Evolutionary conservation across 805 yeast species (phyloP).

Genomic region (Wickerhamiella siamensis): DNA sequence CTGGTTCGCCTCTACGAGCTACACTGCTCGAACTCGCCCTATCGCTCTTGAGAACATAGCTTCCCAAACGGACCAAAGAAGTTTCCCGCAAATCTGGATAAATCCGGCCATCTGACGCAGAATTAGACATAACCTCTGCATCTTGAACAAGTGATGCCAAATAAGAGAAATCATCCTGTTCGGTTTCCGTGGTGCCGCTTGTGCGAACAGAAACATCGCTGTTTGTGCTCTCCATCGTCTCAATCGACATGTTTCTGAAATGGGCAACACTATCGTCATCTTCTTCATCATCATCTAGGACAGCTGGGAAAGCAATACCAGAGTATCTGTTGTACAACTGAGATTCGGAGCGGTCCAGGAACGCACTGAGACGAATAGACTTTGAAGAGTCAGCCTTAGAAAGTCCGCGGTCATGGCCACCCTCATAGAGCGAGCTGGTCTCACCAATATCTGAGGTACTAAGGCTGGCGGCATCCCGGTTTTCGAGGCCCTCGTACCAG

Average conservation of each 20-base stretch:
- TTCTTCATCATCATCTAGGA: neutral
- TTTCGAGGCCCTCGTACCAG: constrained; percentile 20
- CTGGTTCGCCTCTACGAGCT: constrained; percentile 2
- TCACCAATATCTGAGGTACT: constrained; percentile 10
- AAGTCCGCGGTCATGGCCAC: neutral
- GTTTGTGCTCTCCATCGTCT: neutral
- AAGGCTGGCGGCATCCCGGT: constrained; percentile 17
- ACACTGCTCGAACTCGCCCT: constrained; percentile 1
- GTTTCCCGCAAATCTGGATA: constrained; percentile 24
- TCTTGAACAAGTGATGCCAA: constrained; percentile 24
- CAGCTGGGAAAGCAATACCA: constrained; percentile 15
- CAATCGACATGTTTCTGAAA: neutral
- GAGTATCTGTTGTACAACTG: constrained; percentile 16
- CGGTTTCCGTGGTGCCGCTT: constrained; percentile 10
- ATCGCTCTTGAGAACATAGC: constrained; percentile 14
- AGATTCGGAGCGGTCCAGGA: constrained; percentile 14
- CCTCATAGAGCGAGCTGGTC: neutral
- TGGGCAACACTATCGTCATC: neutral
- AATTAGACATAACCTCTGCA: constrained; percentile 9
- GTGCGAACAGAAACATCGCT: neutral
- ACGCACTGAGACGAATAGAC: constrained; percentile 17
- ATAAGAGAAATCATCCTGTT: constrained; percentile 22
- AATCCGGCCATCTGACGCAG: constrained; percentile 12
- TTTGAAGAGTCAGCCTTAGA: constrained; percentile 4
- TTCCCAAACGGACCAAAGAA: constrained; percentile 23